Percentiles rank a stretch among this genome's conserved stretches.
These are phyloP conservation scores for Bassia scoparia DNA, from an alignment of 148 eudicot species.

Conservation along the genomic window DNA sequence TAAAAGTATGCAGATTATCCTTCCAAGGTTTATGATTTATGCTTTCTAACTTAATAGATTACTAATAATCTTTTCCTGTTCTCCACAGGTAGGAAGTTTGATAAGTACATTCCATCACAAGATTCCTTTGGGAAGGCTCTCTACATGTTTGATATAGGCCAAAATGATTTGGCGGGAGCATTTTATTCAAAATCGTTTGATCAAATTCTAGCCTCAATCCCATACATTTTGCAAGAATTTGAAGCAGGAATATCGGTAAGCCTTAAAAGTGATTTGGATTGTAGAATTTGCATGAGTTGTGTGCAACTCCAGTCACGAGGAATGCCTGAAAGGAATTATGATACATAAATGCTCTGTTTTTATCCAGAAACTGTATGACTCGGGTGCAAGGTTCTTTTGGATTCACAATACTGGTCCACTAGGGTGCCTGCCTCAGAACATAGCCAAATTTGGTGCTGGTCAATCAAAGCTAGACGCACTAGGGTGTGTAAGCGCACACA, in stretches of 20 bases:
- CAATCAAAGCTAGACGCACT: conserved; percentile 63
- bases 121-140: conserved; percentile 73
- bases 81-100: conserved; percentile 54
- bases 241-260: conserved; percentile 72
- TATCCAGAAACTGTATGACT: conserved; percentile 58
- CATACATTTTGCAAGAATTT: conserved; percentile 63
- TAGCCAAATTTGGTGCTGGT: conserved; percentile 70
- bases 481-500: conserved; percentile 78
- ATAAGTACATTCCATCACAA: conserved; percentile 60
- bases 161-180: conserved; percentile 84
- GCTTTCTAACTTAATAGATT: background rate
- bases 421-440: conserved; percentile 76
- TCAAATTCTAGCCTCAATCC: conserved; percentile 78
- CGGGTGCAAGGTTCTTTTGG: conserved; percentile 90
- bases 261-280: background rate
- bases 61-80: conserved; percentile 10
- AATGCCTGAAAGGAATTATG: background rate
- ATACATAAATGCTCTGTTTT: background rate
- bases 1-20: conserved; percentile 36
- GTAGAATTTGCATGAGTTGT: background rate
- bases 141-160: conserved; percentile 93
- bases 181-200: conserved; percentile 77
- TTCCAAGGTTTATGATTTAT: background rate
- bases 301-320: background rate
- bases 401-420: conserved; percentile 93